phyloP scores from a whole-genome alignment of 139 green algal species.

The Coccomyxa sp. region DNA sequence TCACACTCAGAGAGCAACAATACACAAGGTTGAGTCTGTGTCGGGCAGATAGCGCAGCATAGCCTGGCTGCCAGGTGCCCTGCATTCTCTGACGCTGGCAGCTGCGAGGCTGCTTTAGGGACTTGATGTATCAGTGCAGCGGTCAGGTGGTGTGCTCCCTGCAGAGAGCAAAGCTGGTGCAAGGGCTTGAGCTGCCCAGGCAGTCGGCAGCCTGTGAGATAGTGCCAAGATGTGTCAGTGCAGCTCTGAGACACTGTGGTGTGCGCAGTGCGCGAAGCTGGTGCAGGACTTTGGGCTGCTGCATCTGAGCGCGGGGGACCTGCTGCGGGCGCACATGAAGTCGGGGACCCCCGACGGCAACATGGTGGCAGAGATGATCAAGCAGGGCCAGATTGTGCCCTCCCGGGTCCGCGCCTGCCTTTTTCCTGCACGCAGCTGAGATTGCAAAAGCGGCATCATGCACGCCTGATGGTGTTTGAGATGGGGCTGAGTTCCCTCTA shows the following conservation, averaged over 20 bases:
- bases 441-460: neutral
- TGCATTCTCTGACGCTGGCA: no score
- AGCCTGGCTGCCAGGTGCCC: no score
- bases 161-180: neutral
- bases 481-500: no score
- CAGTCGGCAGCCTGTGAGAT: neutral
- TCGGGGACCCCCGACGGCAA: conserved; percentile 78
- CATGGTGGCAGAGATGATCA: conserved; percentile 93
- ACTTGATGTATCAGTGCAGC: neutral
- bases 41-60: no score
- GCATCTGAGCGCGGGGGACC: conserved; percentile 89
- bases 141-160: neutral
- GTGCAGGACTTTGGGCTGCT: conserved; percentile 77
- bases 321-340: conserved; percentile 88
- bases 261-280: conserved; percentile 71
- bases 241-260: neutral
- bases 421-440: neutral
- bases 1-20: no score
- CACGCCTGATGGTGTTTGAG: neutral
- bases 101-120: no score
- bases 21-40: no score
- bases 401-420: conserved; percentile 43
- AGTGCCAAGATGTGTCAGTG: neutral
- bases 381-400: conserved; percentile 90
- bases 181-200: neutral